Conservation (phyloP, 2,329 filamentous ascomycete species). For the Stemphylium beticola region DNA sequence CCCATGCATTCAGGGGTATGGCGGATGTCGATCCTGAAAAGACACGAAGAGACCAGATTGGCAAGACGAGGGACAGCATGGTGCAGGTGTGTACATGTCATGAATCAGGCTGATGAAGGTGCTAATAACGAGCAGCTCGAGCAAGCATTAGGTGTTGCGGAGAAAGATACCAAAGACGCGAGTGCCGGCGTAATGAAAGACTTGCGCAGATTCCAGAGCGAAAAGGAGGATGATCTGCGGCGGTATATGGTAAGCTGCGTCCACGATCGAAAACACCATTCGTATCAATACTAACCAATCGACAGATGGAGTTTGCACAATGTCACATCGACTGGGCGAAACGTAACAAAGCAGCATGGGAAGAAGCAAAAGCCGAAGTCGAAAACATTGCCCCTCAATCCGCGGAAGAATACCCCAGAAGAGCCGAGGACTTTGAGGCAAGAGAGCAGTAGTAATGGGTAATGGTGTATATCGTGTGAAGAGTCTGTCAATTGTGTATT, state of each 20-base stretch:
- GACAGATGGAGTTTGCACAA: constrained; percentile 85
- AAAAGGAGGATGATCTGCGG: constrained; percentile 93
- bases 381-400: constrained; percentile 73
- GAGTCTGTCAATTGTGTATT: not conserved
- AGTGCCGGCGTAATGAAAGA: constrained; percentile 88
- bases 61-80: constrained; percentile 91
- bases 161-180: constrained; percentile 91
- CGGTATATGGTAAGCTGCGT: constrained; percentile 85
- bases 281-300: not conserved
- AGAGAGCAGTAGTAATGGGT: constrained; percentile 3
- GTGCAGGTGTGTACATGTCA: constrained; percentile 36
- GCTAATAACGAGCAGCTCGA: constrained; percentile 66
- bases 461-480: not conserved
- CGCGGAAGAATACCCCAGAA: constrained; percentile 29
- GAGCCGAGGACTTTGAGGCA: constrained; percentile 16
- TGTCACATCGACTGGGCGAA: constrained; percentile 94
- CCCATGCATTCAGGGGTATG: constrained; percentile 93
- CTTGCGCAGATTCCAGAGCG: constrained; percentile 87
- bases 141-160: constrained; percentile 85
- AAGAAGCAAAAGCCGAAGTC: constrained; percentile 85
- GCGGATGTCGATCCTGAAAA: constrained; percentile 95
- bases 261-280: not conserved
- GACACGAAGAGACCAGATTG: constrained; percentile 89
- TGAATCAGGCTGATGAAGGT: not conserved
- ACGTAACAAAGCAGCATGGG: constrained; percentile 90